phyloP scores from a whole-genome alignment of 495 filamentous ascomycete species.

The Penicillium samsonianum region DNA sequence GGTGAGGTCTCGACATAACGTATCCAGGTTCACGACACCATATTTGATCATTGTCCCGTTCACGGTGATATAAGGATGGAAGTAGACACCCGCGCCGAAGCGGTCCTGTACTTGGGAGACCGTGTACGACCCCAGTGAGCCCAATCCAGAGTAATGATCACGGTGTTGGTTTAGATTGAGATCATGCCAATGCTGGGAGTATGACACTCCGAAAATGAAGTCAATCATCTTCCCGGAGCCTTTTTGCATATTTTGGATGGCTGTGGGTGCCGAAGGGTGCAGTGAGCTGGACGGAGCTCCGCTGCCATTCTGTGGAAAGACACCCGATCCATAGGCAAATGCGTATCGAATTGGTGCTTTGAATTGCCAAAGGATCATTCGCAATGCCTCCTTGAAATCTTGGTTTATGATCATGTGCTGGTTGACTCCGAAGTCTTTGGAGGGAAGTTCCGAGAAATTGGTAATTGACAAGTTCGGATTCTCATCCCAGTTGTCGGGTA shows the following conservation, averaged over 20 bases:
- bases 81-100: constrained; percentile 93
- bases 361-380: constrained; percentile 90
- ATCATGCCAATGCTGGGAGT: constrained; percentile 96
- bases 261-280: constrained; percentile 75
- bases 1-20: constrained; percentile 78
- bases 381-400: constrained; percentile 87
- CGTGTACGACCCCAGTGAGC: constrained; percentile 79
- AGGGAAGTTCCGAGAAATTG: constrained; percentile 82
- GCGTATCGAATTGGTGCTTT: constrained; percentile 91
- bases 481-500: constrained; percentile 70
- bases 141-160: constrained; percentile 87
- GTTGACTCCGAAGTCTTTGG: constrained; percentile 88
- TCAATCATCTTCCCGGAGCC: constrained; percentile 95
- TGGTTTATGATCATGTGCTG: constrained; percentile 93
- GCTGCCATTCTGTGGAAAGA: constrained; percentile 77
- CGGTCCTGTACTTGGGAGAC: constrained; percentile 83
- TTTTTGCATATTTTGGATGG: constrained; percentile 77
- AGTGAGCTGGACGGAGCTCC: constrained; percentile 47
- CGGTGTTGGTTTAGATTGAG: constrained; percentile 86
- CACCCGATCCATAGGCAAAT: constrained; percentile 95
- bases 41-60: constrained; percentile 98
- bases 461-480: constrained; percentile 74
- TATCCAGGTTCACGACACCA: constrained; percentile 89
- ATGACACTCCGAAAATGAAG: constrained; percentile 93
- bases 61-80: constrained; percentile 94